These are phyloP conservation scores for Diutina scorzettiae DNA, from an alignment of 1,139 yeast species.

Conservation along the genomic window DNA sequence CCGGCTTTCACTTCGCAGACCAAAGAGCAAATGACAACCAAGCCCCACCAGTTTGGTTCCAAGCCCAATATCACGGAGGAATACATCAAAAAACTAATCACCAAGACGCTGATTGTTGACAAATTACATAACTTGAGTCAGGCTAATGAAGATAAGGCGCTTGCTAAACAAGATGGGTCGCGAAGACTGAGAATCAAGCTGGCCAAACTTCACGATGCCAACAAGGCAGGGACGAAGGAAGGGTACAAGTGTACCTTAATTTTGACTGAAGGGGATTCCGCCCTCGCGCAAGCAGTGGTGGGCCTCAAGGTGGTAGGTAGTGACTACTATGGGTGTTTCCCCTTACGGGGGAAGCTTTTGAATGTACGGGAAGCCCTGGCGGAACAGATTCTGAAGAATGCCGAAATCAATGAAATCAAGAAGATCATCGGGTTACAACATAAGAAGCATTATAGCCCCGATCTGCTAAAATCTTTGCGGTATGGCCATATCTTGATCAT, in stretches of 20 bases:
- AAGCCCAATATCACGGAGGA: conserved; percentile 59
- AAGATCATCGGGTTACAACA: conserved; percentile 95
- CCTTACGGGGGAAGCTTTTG: conserved; percentile 85
- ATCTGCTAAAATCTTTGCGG: conserved; percentile 61
- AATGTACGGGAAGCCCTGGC: conserved; percentile 95
- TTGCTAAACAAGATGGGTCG: conserved; percentile 86
- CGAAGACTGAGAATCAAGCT: conserved; percentile 77
- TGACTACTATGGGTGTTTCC: conserved; percentile 92
- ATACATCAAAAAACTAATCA: conserved; percentile 50
- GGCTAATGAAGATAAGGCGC: conserved; percentile 78
- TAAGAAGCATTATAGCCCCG: conserved; percentile 57
- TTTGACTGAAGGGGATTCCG: conserved; percentile 96
- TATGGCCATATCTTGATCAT: conserved; percentile 97
- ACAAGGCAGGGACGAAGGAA: conserved; percentile 89
- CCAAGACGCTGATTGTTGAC: conserved; percentile 71
- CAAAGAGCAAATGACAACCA: conserved; percentile 88
- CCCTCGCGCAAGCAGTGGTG: conserved; percentile 82
- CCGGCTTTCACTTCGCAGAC: conserved; percentile 98
- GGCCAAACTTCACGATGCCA: conserved; percentile 90
- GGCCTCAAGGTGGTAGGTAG: conserved; percentile 95
- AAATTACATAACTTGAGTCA: conserved; percentile 74
- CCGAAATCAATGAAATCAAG: conserved; percentile 89
- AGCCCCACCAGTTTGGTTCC: conserved; percentile 82
- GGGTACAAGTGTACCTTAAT: conserved; percentile 88
- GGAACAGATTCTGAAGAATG: conserved; percentile 85